phyloP scores from a whole-genome alignment of 306 rosid genomes.

The Amphicarpaea edgeworthii region DNA sequence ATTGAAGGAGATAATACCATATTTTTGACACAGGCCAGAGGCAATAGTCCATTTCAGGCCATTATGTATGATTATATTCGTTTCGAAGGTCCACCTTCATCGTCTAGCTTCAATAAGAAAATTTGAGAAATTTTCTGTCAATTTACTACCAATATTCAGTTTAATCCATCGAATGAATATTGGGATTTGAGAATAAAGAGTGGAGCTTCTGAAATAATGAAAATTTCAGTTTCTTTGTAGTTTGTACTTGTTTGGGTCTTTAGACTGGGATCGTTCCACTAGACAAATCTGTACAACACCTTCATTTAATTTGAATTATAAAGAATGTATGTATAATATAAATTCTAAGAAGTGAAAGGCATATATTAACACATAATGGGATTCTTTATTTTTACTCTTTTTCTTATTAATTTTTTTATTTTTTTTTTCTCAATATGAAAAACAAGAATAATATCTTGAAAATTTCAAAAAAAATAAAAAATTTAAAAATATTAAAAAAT shows the following conservation, averaged over 20 bases:
- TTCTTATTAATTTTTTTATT: too few species aligned
- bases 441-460: too few species aligned
- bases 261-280: not conserved
- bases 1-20: slow-evolving; percentile 77
- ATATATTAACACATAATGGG: too few species aligned
- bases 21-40: slow-evolving; percentile 77
- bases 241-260: slow-evolving; percentile 1
- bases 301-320: not conserved
- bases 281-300: slow-evolving; percentile 1
- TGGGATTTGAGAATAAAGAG: slow-evolving; percentile 19
- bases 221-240: slow-evolving; percentile 3
- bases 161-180: not conserved
- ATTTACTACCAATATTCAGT: not conserved
- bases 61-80: slow-evolving; percentile 93
- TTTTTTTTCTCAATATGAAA: too few species aligned
- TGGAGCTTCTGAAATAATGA: not conserved
- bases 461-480: too few species aligned
- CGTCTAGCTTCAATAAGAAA: slow-evolving; percentile 8
- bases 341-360: too few species aligned
- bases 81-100: slow-evolving; percentile 72
- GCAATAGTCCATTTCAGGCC: slow-evolving; percentile 73
- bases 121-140: not conserved
- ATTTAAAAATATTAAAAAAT: too few species aligned
- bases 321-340: too few species aligned
- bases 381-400: too few species aligned